Percentiles rank a stretch among this genome's conserved stretches.
phyloP scores from a whole-genome alignment of 768 basidiomycete species.

The Pholiota microspora region DNA sequence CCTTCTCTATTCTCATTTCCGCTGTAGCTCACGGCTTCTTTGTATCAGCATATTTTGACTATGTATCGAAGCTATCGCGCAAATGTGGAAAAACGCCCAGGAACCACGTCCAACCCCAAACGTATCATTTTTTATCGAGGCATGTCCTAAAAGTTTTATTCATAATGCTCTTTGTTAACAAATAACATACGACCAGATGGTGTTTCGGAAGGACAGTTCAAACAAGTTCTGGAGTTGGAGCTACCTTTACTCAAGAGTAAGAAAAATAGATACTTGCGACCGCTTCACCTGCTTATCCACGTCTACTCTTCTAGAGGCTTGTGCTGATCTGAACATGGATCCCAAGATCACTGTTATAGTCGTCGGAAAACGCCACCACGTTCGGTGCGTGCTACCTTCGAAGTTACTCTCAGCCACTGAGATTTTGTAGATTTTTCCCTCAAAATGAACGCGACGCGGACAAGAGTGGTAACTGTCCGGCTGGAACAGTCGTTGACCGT shows the following conservation, averaged over 20 bases:
- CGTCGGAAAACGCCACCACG: constrained; percentile 77
- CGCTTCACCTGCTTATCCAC: background rate
- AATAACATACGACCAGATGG: constrained; percentile 36
- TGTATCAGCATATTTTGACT: constrained; percentile 44
- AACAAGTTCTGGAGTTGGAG: constrained; percentile 58
- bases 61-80: constrained; percentile 61
- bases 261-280: constrained; percentile 7
- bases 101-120: constrained; percentile 45
- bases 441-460: constrained; percentile 45
- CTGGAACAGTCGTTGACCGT: constrained; percentile 80
- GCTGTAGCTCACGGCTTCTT: background rate
- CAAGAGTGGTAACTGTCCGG: constrained; percentile 72
- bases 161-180: constrained; percentile 6
- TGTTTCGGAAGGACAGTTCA: constrained; percentile 54
- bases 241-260: constrained; percentile 58
- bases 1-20: background rate
- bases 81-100: constrained; percentile 48
- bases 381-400: constrained; percentile 31
- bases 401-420: background rate
- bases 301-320: constrained; percentile 48
- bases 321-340: constrained; percentile 49
- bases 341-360: constrained; percentile 75
- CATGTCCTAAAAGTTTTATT: constrained; percentile 22
- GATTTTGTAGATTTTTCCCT: constrained; percentile 32
- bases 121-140: constrained; percentile 79